A percentile compares a stretch with the other conserved stretches of the same genome.
These are phyloP conservation scores for Chenopodium album DNA, from an alignment of 148 eudicot species.

Conservation along the genomic window DNA sequence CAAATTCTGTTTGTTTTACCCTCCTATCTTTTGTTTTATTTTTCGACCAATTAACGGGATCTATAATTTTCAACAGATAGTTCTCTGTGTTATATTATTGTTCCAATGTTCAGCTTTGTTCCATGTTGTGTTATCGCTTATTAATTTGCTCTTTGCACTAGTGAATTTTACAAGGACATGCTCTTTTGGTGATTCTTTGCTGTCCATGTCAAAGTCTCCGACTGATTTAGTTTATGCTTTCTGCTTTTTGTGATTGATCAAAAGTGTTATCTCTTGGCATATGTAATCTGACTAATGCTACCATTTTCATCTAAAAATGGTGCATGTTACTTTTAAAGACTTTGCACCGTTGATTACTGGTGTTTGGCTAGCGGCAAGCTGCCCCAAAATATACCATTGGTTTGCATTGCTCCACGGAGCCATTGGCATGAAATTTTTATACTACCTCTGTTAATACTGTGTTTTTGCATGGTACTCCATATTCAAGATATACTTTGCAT, in stretches of 20 bases:
- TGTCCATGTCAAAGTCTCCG: neutral
- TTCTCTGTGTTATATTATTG: neutral
- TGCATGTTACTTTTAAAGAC: too few species aligned
- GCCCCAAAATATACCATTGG: too few species aligned
- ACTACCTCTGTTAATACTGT: too few species aligned
- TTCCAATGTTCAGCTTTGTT: constrained; percentile 2
- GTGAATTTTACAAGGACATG: neutral
- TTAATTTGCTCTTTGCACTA: neutral
- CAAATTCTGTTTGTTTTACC: constrained; percentile 13
- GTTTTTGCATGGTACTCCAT: too few species aligned
- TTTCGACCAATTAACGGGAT: constrained; percentile 3
- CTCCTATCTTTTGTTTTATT: neutral
- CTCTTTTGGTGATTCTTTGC: neutral
- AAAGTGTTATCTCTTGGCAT: too few species aligned
- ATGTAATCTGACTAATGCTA: too few species aligned
- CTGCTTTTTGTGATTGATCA: neutral
- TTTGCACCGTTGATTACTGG: too few species aligned
- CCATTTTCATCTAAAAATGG: too few species aligned
- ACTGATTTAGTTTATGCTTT: neutral
- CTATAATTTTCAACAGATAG: constrained; percentile 11
- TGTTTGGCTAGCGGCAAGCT: too few species aligned
- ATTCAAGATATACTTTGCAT: too few species aligned
- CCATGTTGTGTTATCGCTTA: neutral
- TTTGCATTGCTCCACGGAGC: too few species aligned
- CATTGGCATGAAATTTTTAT: too few species aligned